A percentile compares a stretch with the other conserved stretches of the same genome.
These are phyloP conservation scores for Pichia sp. DNA, from an alignment of 1,139 yeast genomes.

Conservation along the genomic window DNA sequence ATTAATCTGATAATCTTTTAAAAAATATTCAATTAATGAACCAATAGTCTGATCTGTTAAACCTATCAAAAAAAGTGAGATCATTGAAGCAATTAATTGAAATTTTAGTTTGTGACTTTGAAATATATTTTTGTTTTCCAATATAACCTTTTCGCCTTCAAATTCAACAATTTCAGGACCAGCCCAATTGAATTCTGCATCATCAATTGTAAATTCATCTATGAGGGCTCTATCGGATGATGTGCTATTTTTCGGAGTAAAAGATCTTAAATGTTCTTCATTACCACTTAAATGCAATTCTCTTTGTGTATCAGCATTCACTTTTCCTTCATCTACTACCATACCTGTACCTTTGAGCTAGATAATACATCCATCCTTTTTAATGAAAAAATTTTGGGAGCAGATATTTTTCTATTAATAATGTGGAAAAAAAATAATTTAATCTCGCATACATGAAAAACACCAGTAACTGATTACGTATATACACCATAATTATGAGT, in stretches of 20 bases:
- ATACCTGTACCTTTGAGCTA: background rate
- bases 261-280: background rate
- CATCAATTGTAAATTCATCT: conserved; percentile 5
- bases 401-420: too few species aligned
- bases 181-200: background rate
- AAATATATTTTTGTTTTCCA: conserved; percentile 35
- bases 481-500: background rate
- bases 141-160: conserved; percentile 19
- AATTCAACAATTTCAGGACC: conserved; percentile 3
- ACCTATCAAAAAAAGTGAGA: conserved; percentile 42
- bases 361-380: background rate
- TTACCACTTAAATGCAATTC: background rate
- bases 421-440: background rate
- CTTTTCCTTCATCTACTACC: background rate
- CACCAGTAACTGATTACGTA: background rate
- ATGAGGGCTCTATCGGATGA: background rate
- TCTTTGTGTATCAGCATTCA: background rate
- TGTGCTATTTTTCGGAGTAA: conserved; percentile 1
- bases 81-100: conserved; percentile 38
- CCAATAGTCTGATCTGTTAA: conserved; percentile 55
- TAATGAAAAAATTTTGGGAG: background rate
- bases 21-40: conserved; percentile 45
- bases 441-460: background rate
- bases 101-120: conserved; percentile 30
- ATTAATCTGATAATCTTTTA: conserved; percentile 39